These are phyloP conservation scores for Xanthoconium stramineum DNA, from an alignment of 768 basidiomycete genomes.

Conservation along the genomic window DNA sequence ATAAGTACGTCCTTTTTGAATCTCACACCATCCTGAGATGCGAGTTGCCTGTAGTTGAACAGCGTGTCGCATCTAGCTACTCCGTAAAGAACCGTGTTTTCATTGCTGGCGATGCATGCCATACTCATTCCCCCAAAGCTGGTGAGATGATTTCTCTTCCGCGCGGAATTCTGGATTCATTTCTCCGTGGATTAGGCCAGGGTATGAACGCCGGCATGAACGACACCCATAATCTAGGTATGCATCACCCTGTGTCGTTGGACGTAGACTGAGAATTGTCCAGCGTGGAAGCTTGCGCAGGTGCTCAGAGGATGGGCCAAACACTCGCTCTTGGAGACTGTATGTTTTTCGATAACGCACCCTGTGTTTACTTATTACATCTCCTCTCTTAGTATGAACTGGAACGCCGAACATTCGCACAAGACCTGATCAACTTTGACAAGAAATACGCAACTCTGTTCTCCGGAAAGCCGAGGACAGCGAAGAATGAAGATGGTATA, in stretches of 20 bases:
- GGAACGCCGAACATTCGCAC: neutral
- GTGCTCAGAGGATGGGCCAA: neutral
- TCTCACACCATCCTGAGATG: neutral
- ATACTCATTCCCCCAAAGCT: no score
- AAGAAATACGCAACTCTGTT: no score
- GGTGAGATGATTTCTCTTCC: slow-evolving; percentile 32
- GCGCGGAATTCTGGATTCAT: neutral
- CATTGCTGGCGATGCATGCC: no score
- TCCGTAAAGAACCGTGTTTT: no score
- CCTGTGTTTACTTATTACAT: neutral
- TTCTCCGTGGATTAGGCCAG: neutral
- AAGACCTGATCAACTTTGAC: no score
- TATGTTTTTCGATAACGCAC: neutral
- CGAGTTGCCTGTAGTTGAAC: slow-evolving; percentile 50
- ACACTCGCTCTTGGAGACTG: neutral
- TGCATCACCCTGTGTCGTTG: no score
- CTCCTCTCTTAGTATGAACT: neutral
- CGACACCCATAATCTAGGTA: no score
- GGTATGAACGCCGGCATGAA: no score
- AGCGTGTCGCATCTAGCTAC: no score
- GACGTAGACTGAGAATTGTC: no score
- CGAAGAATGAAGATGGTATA: neutral
- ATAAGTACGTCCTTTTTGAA: slow-evolving; percentile 41
- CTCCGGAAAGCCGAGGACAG: neutral
- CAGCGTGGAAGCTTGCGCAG: no score